These are phyloP conservation scores for Penicillium antarcticum DNA, from an alignment of 495 filamentous ascomycete species.

Conservation along the genomic window DNA sequence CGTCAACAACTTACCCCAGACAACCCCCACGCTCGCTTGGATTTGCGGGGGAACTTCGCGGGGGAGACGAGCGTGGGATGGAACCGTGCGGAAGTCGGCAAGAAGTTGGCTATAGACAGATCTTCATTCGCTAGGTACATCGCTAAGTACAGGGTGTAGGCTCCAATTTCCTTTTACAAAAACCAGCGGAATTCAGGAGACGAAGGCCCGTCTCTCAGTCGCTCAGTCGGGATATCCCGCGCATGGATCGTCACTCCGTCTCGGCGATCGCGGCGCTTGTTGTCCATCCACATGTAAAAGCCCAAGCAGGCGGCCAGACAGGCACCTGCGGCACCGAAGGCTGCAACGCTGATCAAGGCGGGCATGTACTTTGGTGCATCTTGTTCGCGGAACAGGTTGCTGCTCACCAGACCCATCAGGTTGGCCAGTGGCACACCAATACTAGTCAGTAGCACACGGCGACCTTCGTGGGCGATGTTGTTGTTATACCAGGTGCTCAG, in stretches of 20 bases:
- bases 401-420: slow-evolving; percentile 73
- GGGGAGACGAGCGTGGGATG: too few species aligned
- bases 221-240: slow-evolving; percentile 64
- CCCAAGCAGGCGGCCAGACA: slow-evolving; percentile 57
- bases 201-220: slow-evolving; percentile 63
- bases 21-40: too few species aligned
- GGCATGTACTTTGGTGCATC: slow-evolving; percentile 74
- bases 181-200: slow-evolving; percentile 72
- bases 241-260: slow-evolving; percentile 60
- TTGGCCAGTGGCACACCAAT: slow-evolving; percentile 75
- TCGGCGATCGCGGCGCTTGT: slow-evolving; percentile 56
- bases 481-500: slow-evolving; percentile 70
- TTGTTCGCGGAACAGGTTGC: slow-evolving; percentile 69
- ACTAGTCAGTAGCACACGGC: slow-evolving; percentile 66
- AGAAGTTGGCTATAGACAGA: not conserved
- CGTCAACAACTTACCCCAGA: too few species aligned
- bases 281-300: slow-evolving; percentile 68
- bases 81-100: not conserved
- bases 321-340: slow-evolving; percentile 65
- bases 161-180: slow-evolving; percentile 23
- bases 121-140: not conserved
- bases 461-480: slow-evolving; percentile 73
- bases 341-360: slow-evolving; percentile 68
- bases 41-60: too few species aligned
- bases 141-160: not conserved